phyloP scores from a whole-genome alignment of 1,284 basidiomycete species.

The Pulchroboletus neoregius region DNA sequence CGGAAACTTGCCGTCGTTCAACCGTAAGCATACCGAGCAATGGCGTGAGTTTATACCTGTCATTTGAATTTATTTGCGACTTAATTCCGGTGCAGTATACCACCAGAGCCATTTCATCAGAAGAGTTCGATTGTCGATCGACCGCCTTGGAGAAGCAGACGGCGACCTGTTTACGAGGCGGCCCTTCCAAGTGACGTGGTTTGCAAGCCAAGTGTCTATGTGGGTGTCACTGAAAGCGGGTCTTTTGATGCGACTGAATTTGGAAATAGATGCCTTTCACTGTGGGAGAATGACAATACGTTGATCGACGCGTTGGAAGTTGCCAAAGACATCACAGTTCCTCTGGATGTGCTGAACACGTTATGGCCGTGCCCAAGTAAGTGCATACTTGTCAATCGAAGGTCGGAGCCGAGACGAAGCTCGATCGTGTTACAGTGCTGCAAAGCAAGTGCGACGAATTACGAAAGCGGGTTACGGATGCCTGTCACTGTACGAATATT shows the following conservation, averaged over 20 bases:
- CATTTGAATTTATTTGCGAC: slow-evolving; percentile 5
- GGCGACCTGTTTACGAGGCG: slow-evolving; percentile 56
- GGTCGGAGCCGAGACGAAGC: slow-evolving; percentile 8
- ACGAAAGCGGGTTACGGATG: slow-evolving; percentile 44
- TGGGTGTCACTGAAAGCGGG: slow-evolving; percentile 31
- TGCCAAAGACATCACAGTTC: slow-evolving; percentile 58
- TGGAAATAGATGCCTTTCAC: slow-evolving; percentile 49
- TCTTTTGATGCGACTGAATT: slow-evolving; percentile 10
- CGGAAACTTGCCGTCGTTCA: slow-evolving; percentile 42
- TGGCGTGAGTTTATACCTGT: slow-evolving; percentile 55
- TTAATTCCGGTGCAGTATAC: slow-evolving; percentile 42
- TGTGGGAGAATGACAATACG: slow-evolving; percentile 61
- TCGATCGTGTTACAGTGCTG: slow-evolving; percentile 34
- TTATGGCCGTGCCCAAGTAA: slow-evolving; percentile 69
- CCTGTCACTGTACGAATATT: slow-evolving; percentile 41
- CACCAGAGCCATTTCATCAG: slow-evolving; percentile 60
- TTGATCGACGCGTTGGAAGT: slow-evolving; percentile 60
- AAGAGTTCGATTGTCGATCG: slow-evolving; percentile 49
- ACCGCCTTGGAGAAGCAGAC: slow-evolving; percentile 43
- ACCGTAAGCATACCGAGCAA: slow-evolving; percentile 64
- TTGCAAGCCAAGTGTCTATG: slow-evolving; percentile 61
- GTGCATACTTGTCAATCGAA: slow-evolving; percentile 19
- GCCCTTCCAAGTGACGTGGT: slow-evolving; percentile 71
- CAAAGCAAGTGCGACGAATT: slow-evolving; percentile 44
- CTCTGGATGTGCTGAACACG: slow-evolving; percentile 61